Evolutionary conservation across 2,329 filamentous ascomycete species (phyloP).

Genomic region (Penicillium sp.): DNA sequence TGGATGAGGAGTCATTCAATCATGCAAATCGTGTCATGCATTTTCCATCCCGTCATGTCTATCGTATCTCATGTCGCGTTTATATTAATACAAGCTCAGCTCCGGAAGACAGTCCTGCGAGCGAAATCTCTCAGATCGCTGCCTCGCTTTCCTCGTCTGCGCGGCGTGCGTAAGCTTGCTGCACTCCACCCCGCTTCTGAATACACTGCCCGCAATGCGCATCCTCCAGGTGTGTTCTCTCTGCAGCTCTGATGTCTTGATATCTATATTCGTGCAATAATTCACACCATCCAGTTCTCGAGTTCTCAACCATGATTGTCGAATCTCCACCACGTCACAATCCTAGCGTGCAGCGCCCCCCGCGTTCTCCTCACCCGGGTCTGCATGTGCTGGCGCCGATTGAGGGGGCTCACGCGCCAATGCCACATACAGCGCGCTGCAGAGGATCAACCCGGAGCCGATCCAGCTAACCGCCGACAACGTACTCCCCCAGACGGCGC

Average conservation of each 20-base stretch:
- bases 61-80: neutral
- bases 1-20: neutral
- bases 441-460: constrained; percentile 68
- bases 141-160: constrained; percentile 6
- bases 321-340: neutral
- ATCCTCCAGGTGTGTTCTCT: neutral
- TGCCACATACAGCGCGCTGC: constrained; percentile 68
- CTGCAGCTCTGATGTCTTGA: constrained; percentile 12
- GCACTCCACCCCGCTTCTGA: constrained; percentile 5
- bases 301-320: neutral
- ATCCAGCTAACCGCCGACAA: constrained; percentile 63
- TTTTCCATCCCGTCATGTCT: neutral
- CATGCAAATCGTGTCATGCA: neutral
- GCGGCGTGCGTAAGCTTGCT: constrained; percentile 12
- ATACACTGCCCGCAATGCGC: neutral
- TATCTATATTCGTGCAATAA: neutral
- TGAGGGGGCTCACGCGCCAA: constrained; percentile 51
- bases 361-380: constrained; percentile 7
- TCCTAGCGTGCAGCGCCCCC: constrained; percentile 8
- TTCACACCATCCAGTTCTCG: neutral
- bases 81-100: neutral
- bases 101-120: constrained; percentile 4
- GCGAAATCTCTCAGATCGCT: constrained; percentile 20
- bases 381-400: constrained; percentile 4
- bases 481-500: constrained; percentile 65